Evolutionary conservation across 2,329 filamentous ascomycete genomes (phyloP), one percentile per base, ranked within the genome.

Genomic region (Xenosphaeropsis pyriputrescens): DNA sequence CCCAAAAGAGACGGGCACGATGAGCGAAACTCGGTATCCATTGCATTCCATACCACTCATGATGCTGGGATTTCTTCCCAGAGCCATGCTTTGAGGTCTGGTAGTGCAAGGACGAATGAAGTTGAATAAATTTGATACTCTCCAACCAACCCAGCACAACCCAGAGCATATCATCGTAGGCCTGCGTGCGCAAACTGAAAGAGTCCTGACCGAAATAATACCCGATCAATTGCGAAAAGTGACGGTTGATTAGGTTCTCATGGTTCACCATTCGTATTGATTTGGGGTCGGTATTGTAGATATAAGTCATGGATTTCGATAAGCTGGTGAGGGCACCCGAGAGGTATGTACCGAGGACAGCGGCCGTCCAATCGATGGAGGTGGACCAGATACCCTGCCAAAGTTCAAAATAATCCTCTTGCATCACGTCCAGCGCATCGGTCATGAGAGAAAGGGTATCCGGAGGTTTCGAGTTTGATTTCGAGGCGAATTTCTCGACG

Each of bases 131-230:
- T 46, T 81, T 77, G 44, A 86, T 71, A 35, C 73, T 74, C 53
- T 94, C 85, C 37, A 95, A 63, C 88, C 89, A 95, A 44, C 81
- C 85, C 29, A 96, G 67, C 2, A 93, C 85, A 1, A 95, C 85
- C 89, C 89, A 96, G 2, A 94, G 70, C 62, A 94, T 93, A 55
- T 96, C 89, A 53, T 95, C 89, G 54, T 79, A 93, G 0, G 89
- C 89, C 63, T 91, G 66, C 40, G 75, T 73, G 33, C 84, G 70
- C 36, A 95, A 69, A 18, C 70, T 67, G 45, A 86, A 75, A 4
- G 77, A 71, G 55, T 94, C 76, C 55, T 96, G 85, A 15, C 84
- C 85, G 54, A 89, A 93, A 54, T 93, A 95, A 47, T 80, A 93
- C 7, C 75, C 72, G 5, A 78, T 63, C 1, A 79, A 62, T 41